Conservation (phyloP, 192 early-diverging fungal species). For the Coemansia sp. region DNA sequence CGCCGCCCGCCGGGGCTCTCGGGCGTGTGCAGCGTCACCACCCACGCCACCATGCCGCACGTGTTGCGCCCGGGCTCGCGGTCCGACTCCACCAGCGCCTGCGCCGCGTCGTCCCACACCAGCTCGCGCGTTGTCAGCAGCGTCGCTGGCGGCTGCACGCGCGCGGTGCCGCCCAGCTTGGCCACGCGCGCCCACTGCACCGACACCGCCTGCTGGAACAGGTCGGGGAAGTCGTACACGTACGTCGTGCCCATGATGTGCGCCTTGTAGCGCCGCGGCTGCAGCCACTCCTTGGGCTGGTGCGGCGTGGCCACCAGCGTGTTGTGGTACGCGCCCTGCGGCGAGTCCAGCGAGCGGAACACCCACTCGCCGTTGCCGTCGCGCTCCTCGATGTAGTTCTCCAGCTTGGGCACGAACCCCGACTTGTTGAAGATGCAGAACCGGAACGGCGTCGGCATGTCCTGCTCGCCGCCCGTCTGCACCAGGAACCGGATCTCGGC, state of each 20-base stretch:
- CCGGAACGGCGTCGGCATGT: constrained; percentile 74
- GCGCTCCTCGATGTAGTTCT: constrained; percentile 89
- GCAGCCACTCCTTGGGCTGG: constrained; percentile 91
- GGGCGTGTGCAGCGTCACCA: constrained; percentile 83
- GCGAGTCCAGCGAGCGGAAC: constrained; percentile 76
- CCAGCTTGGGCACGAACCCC: constrained; percentile 86
- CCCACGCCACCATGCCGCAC: constrained; percentile 96
- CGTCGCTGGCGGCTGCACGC: constrained; percentile 53
- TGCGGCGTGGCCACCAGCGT: constrained; percentile 78
- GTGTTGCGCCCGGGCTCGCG: constrained; percentile 85
- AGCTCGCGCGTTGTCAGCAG: constrained; percentile 81
- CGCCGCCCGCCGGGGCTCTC: constrained; percentile 86
- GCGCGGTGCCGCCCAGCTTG: constrained; percentile 18
- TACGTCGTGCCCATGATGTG: constrained; percentile 98
- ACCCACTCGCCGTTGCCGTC: constrained; percentile 77
- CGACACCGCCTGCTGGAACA: constrained; percentile 86
- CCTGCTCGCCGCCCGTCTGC: constrained; percentile 60
- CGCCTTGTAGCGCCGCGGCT: constrained; percentile 95
- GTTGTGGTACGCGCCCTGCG: constrained; percentile 77
- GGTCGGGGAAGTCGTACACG: constrained; percentile 97
- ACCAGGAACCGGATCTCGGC: constrained; percentile 95
- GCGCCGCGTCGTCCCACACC: constrained; percentile 73
- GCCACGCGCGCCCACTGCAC: constrained; percentile 67
- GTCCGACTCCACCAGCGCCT: constrained; percentile 66
- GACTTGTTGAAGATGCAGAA: constrained; percentile 90